Evolutionary conservation across 2,329 filamentous ascomycete genomes (phyloP).

Genomic region (Venturia oleaginea): DNA sequence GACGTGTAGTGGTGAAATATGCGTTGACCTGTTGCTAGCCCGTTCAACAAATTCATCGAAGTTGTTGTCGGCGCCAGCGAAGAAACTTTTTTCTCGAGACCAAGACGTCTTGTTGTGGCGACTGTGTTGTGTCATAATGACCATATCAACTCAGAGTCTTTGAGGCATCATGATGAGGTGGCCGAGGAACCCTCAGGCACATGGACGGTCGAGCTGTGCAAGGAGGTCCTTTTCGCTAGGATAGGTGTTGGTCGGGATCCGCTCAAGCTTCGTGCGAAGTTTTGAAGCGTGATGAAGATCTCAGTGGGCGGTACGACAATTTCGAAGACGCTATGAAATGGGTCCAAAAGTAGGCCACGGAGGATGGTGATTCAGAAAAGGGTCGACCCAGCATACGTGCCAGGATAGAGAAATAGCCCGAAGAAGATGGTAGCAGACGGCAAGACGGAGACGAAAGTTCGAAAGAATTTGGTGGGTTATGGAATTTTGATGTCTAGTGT

Average conservation of each 20-base stretch:
- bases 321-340: background rate
- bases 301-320: background rate
- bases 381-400: background rate
- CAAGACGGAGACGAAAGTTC: no score
- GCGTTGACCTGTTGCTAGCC: background rate
- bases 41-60: constrained; percentile 10
- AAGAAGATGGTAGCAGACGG: no score
- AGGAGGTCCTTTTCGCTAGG: background rate
- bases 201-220: background rate
- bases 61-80: constrained; percentile 9
- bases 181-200: background rate
- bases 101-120: background rate
- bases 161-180: background rate
- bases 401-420: background rate
- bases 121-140: background rate
- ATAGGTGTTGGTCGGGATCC: background rate
- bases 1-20: background rate
- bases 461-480: no score
- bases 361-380: background rate
- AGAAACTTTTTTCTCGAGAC: constrained; percentile 14
- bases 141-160: background rate
- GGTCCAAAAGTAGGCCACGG: background rate
- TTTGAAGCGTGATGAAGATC: background rate
- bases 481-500: no score
- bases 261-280: background rate